Conservation (phyloP, 108 stramenopile species). For the Skeletonema tropicum region DNA sequence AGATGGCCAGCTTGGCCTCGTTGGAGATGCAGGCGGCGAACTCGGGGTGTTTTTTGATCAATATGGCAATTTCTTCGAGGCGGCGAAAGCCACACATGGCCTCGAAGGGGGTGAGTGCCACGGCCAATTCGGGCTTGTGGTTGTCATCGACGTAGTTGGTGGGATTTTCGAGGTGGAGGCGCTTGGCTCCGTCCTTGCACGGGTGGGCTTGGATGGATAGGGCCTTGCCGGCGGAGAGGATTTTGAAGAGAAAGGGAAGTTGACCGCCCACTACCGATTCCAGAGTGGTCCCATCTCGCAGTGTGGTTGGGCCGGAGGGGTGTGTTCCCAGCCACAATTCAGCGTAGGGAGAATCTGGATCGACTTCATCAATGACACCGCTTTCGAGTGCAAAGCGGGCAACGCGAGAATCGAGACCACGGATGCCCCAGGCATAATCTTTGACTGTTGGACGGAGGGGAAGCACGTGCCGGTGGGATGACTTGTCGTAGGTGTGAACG, state of each 20-base stretch:
- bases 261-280: conserved; percentile 61
- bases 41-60: conserved; percentile 87
- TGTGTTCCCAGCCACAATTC: conserved; percentile 93
- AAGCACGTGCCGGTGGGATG: conserved; percentile 5
- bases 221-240: conserved; percentile 81
- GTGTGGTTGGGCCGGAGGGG: conserved; percentile 71
- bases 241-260: conserved; percentile 90
- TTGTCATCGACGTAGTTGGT: conserved; percentile 93
- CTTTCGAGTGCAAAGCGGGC: conserved; percentile 70
- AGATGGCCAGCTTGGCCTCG: too few relatives aligned
- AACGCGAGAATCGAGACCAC: conserved; percentile 79
- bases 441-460: conserved; percentile 66
- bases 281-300: conserved; percentile 51
- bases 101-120: conserved; percentile 95
- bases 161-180: conserved; percentile 84
- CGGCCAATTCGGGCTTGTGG: conserved; percentile 99
- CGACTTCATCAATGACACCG: conserved; percentile 65
- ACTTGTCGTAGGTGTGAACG: not conserved
- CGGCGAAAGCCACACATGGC: conserved; percentile 97
- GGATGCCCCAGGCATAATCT: conserved; percentile 86
- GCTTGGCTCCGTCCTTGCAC: conserved; percentile 82
- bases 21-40: conserved; percentile 82
- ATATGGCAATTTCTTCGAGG: conserved; percentile 76
- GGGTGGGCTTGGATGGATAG: conserved; percentile 93
- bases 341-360: conserved; percentile 83